phyloP scores from a whole-genome alignment of 2,329 filamentous ascomycete genomes.

The Epicoccum nigrum region DNA sequence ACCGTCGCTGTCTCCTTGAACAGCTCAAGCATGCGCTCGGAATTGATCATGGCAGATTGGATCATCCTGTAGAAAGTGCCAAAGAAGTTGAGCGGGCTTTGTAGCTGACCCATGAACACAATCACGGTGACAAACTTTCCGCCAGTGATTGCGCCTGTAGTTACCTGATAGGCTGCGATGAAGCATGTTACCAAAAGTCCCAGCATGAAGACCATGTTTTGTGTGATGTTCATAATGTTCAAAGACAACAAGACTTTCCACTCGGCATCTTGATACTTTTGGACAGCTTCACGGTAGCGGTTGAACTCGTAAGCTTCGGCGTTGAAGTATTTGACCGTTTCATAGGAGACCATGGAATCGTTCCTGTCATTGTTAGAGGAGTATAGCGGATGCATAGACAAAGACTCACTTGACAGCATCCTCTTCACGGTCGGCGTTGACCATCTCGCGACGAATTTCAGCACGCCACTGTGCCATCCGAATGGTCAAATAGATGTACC shows the following conservation, averaged over 20 bases:
- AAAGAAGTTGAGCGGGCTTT: conserved; percentile 74
- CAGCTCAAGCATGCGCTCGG: conserved; percentile 90
- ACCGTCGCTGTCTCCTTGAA: conserved; percentile 97
- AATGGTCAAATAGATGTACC: conserved; percentile 95
- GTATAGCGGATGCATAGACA: too few relatives aligned
- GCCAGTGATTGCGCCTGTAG: conserved; percentile 63
- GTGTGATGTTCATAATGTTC: conserved; percentile 65
- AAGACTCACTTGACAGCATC: conserved; percentile 82
- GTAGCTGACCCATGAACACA: conserved; percentile 76
- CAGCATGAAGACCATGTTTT: conserved; percentile 68
- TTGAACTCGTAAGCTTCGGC: conserved; percentile 65
- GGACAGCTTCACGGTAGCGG: conserved; percentile 62
- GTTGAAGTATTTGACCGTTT: conserved; percentile 73
- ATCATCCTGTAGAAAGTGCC: conserved; percentile 96
- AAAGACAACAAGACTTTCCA: conserved; percentile 63
- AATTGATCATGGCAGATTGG: conserved; percentile 96
- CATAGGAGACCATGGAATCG: conserved; percentile 98
- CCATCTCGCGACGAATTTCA: conserved; percentile 90
- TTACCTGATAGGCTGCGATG: conserved; percentile 73
- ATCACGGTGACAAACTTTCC: conserved; percentile 74
- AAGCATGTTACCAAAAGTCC: conserved; percentile 72
- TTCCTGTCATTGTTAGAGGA: conserved; percentile 61
- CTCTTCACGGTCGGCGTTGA: conserved; percentile 91
- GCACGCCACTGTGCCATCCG: conserved; percentile 93
- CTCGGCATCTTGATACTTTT: conserved; percentile 63